These are phyloP conservation scores for Pleomassaria siparia DNA, from an alignment of 2,329 filamentous ascomycete genomes.

Conservation along the genomic window DNA sequence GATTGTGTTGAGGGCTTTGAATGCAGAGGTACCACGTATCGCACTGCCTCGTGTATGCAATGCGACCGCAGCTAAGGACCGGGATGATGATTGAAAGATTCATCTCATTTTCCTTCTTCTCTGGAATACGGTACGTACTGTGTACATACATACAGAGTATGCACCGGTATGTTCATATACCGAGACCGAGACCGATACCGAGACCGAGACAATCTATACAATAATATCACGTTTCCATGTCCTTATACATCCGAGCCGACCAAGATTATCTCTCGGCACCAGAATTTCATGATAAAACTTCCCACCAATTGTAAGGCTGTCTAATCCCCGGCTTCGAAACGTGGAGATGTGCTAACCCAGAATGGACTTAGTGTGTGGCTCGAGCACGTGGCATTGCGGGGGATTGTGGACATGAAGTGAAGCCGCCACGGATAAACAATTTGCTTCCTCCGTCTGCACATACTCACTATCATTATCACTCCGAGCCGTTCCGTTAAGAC, in stretches of 20 bases:
- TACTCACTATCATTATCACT: background rate
- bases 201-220: background rate
- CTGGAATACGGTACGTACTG: too few relatives aligned
- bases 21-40: background rate
- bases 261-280: background rate
- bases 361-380: background rate
- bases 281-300: background rate
- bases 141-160: too few relatives aligned
- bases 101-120: too few relatives aligned
- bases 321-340: background rate
- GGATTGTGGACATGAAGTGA: background rate
- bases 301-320: background rate
- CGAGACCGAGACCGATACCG: background rate
- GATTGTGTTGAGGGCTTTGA: background rate
- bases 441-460: background rate
- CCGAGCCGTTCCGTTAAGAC: slow-evolving; percentile 3
- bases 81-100: too few relatives aligned
- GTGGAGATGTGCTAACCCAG: background rate
- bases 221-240: background rate
- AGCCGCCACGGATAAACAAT: slow-evolving; percentile 12
- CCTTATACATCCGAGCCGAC: background rate
- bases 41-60: background rate
- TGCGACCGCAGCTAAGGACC: background rate
- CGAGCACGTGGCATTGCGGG: slow-evolving; percentile 1
- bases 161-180: too few relatives aligned